phyloP scores from a whole-genome alignment of 2,329 filamentous ascomycete genomes.

The Alternaria sp. region DNA sequence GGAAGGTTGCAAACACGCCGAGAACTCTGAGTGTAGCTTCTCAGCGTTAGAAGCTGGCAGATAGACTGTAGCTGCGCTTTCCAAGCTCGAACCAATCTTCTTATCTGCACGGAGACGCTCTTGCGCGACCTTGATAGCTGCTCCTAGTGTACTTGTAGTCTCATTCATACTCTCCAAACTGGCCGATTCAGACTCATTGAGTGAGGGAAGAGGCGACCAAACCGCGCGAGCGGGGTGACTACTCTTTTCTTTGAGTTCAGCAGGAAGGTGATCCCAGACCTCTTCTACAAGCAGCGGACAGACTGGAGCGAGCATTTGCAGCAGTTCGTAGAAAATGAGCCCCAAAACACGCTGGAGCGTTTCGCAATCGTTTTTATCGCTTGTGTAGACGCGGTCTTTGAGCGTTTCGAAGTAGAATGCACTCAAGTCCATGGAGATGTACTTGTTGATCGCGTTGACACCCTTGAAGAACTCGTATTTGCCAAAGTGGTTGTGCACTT shows the following conservation, averaged over 20 bases:
- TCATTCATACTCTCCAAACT: slow-evolving; percentile 40
- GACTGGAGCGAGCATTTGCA: slow-evolving; percentile 82
- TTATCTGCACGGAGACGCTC: slow-evolving; percentile 78
- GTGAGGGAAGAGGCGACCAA: slow-evolving; percentile 34
- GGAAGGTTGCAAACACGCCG: slow-evolving; percentile 12
- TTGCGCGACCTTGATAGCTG: slow-evolving; percentile 76
- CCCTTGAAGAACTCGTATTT: slow-evolving; percentile 86
- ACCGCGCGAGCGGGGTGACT: slow-evolving; percentile 37
- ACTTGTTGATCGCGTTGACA: slow-evolving; percentile 76
- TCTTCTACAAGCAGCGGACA: slow-evolving; percentile 88
- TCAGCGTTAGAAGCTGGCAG: background rate
- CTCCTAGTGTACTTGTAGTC: slow-evolving; percentile 61
- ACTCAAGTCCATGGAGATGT: slow-evolving; percentile 83
- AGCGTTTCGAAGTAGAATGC: slow-evolving; percentile 93
- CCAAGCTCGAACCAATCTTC: slow-evolving; percentile 80
- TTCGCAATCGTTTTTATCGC: slow-evolving; percentile 69
- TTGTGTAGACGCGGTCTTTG: slow-evolving; percentile 93
- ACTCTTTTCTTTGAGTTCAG: slow-evolving; percentile 61
- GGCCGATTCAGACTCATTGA: slow-evolving; percentile 14
- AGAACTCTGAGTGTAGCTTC: slow-evolving; percentile 1
- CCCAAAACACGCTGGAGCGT: slow-evolving; percentile 66
- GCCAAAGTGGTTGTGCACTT: slow-evolving; percentile 71
- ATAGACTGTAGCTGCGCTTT: slow-evolving; percentile 70
- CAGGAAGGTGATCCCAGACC: slow-evolving; percentile 80
- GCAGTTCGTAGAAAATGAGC: slow-evolving; percentile 73